These are phyloP conservation scores for Geotrichum siamense DNA, from an alignment of 1,139 yeast genomes.

Conservation along the genomic window DNA sequence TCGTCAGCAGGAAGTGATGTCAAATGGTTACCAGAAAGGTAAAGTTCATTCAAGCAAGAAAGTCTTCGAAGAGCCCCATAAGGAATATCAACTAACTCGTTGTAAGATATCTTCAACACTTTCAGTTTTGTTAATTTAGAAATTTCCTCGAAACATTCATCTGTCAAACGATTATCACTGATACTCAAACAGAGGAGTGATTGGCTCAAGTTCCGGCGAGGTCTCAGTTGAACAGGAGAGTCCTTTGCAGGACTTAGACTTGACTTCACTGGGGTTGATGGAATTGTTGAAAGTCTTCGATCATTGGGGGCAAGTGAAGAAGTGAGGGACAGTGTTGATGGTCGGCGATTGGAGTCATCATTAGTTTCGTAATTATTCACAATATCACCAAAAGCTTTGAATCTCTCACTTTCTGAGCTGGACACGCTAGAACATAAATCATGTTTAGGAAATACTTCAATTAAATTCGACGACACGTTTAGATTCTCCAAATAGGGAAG, in stretches of 20 bases:
- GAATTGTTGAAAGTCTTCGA: slow-evolving; percentile 2
- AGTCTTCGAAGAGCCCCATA: slow-evolving; percentile 58
- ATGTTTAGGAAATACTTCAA: slow-evolving; percentile 55
- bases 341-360: slow-evolving; percentile 17
- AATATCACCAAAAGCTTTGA: slow-evolving; percentile 9
- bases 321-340: slow-evolving; percentile 22
- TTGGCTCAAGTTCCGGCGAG: slow-evolving; percentile 22
- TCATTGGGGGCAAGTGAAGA: slow-evolving; percentile 18
- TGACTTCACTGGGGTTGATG: slow-evolving; percentile 3
- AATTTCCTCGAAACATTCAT: slow-evolving; percentile 66
- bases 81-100: slow-evolving; percentile 76
- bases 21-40: slow-evolving; percentile 75
- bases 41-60: slow-evolving; percentile 54
- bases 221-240: slow-evolving; percentile 6
- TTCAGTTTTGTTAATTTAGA: slow-evolving; percentile 54
- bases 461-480: slow-evolving; percentile 75
- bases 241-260: not conserved
- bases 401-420: slow-evolving; percentile 14
- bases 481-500: slow-evolving; percentile 50
- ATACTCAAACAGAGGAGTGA: slow-evolving; percentile 53
- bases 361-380: slow-evolving; percentile 3
- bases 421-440: slow-evolving; percentile 11
- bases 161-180: slow-evolving; percentile 79
- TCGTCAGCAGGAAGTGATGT: slow-evolving; percentile 82
- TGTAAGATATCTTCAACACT: slow-evolving; percentile 70